These are phyloP conservation scores for Dinochytrium kinnereticum DNA, from an alignment of 371 early-diverging fungal genomes.

Conservation along the genomic window DNA sequence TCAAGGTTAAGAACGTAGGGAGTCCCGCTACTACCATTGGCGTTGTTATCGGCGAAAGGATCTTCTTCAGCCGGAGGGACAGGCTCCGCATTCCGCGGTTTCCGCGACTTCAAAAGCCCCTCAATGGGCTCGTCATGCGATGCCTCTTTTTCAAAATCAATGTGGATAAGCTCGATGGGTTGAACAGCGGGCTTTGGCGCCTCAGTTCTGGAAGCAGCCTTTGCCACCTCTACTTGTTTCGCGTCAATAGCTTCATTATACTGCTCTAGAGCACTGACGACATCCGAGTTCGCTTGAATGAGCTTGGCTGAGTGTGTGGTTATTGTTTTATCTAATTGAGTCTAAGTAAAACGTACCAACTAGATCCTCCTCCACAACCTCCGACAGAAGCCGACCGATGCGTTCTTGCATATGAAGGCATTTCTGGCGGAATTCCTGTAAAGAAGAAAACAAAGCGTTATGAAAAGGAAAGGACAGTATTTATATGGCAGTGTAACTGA, in stretches of 20 bases:
- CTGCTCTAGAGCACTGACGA: slow-evolving; percentile 21
- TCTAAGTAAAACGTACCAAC: slow-evolving; percentile 3
- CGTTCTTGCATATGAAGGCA: slow-evolving; percentile 28
- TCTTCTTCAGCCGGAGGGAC: neutral
- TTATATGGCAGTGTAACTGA: too few relatives aligned
- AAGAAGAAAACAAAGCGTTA: neutral
- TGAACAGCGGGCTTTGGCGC: neutral
- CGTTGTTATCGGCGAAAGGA: slow-evolving; percentile 3
- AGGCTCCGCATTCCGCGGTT: neutral
- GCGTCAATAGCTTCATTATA: slow-evolving; percentile 10
- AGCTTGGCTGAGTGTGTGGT: slow-evolving; percentile 19
- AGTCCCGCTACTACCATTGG: neutral
- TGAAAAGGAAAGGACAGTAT: too few relatives aligned
- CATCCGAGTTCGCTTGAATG: slow-evolving; percentile 9
- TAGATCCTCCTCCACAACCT: slow-evolving; percentile 30
- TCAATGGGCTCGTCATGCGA: neutral
- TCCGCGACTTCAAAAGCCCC: neutral
- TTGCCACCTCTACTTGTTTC: neutral
- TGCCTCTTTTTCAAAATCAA: neutral
- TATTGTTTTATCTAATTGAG: neutral
- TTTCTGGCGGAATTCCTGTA: slow-evolving; percentile 26
- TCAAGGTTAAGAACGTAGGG: neutral
- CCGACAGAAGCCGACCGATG: slow-evolving; percentile 1
- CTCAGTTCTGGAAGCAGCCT: neutral
- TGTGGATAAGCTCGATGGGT: neutral